Conservation (phyloP, 2,329 filamentous ascomycete genomes). For the Raffaelea albimanens region DNA sequence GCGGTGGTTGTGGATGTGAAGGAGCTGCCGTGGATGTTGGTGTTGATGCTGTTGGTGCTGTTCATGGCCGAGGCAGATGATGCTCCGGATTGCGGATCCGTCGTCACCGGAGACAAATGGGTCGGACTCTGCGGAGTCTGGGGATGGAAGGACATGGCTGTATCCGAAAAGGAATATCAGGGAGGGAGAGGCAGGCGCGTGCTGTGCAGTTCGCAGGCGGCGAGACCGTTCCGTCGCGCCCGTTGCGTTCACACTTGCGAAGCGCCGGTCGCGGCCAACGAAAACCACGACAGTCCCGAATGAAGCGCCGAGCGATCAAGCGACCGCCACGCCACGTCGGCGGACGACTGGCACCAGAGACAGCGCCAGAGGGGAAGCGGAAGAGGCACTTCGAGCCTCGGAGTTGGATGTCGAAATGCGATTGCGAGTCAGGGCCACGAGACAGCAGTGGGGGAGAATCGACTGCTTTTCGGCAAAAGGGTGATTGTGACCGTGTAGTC, state of each 20-base stretch:
- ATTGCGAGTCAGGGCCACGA: too few species aligned
- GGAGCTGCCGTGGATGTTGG: conserved; percentile 21
- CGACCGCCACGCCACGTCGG: conserved; percentile 7
- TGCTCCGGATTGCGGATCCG: conserved; percentile 34
- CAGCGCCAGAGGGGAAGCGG: conserved; percentile 5
- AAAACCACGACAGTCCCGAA: too few species aligned
- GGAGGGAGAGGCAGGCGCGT: not conserved
- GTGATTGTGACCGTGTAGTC: too few species aligned
- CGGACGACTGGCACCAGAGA: conserved; percentile 6
- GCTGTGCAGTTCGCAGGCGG: too few species aligned
- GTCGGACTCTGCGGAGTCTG: conserved; percentile 60
- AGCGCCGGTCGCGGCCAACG: too few species aligned
- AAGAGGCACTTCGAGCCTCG: conserved; percentile 2
- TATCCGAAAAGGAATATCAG: conserved; percentile 13
- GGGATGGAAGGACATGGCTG: conserved; percentile 57
- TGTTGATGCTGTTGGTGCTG: conserved; percentile 29
- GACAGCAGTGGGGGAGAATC: too few species aligned
- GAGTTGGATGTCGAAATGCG: not conserved
- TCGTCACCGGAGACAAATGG: conserved; percentile 47
- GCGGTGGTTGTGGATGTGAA: conserved; percentile 38
- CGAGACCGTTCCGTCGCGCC: too few species aligned
- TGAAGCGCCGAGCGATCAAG: conserved; percentile 1
- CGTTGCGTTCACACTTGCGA: too few species aligned
- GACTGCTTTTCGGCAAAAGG: too few species aligned
- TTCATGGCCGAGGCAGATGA: conserved; percentile 8